Conservation (phyloP, 2,329 filamentous ascomycete species). For the Trichoderma citrinoviride region DNA sequence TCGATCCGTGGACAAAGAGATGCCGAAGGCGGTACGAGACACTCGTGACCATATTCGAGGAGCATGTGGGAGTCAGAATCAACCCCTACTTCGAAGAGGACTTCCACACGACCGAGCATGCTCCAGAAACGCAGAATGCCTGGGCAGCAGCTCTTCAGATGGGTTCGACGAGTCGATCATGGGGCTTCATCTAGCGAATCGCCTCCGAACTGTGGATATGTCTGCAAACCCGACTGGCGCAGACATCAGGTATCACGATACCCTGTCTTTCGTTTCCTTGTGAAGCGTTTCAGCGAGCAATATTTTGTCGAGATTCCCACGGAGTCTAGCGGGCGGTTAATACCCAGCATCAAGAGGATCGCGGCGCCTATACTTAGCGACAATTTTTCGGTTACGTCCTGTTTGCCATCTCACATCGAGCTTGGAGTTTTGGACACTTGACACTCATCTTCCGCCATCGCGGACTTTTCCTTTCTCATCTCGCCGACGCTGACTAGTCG, state of each 20-base stretch:
- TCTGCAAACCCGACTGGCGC: neutral
- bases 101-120: constrained; percentile 42
- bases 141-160: constrained; percentile 39
- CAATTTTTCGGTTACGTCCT: constrained; percentile 16
- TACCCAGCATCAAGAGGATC: constrained; percentile 13
- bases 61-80: constrained; percentile 39
- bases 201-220: neutral
- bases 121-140: constrained; percentile 37
- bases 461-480: constrained; percentile 4
- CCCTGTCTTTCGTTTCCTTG: constrained; percentile 14
- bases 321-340: constrained; percentile 11
- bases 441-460: constrained; percentile 10
- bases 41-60: constrained; percentile 38
- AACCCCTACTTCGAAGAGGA: constrained; percentile 46
- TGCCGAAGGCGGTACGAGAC: constrained; percentile 43
- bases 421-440: constrained; percentile 23
- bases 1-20: constrained; percentile 45
- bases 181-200: constrained; percentile 35
- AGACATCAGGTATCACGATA: constrained; percentile 1
- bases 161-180: constrained; percentile 29
- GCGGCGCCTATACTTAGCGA: constrained; percentile 9
- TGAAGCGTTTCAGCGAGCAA: constrained; percentile 12
- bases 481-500: constrained; percentile 5
- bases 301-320: constrained; percentile 12
- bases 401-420: constrained; percentile 19